A percentile compares a stretch with the other conserved stretches of the same genome.
Conservation (phyloP, 2,329 filamentous ascomycete species). For the Neurospora sp. region DNA sequence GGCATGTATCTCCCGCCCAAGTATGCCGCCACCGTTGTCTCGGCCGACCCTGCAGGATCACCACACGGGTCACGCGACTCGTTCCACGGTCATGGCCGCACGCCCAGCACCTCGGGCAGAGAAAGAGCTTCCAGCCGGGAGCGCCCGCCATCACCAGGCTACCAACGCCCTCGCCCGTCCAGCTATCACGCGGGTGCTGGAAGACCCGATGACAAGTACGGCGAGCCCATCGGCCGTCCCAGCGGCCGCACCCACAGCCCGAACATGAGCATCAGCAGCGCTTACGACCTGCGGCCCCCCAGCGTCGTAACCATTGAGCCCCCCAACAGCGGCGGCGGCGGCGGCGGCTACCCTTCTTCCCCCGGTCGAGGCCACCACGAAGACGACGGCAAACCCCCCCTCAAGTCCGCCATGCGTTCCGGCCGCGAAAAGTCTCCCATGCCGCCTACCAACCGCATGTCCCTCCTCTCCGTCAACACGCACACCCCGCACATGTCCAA, state of each 20-base stretch:
- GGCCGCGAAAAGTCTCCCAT: constrained; percentile 34
- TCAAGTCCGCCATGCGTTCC: constrained; percentile 24
- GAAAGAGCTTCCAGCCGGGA: constrained; percentile 20
- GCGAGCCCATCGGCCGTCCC: constrained; percentile 7
- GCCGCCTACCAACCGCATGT: constrained; percentile 41
- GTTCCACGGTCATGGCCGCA: constrained; percentile 11
- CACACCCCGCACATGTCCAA: constrained; percentile 26
- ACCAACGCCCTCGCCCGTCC: constrained; percentile 2
- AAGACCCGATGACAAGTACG: constrained; percentile 9
- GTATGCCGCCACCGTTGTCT: constrained; percentile 30
- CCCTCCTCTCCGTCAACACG: constrained; percentile 39
- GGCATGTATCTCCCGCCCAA: constrained; percentile 38
- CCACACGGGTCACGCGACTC: constrained; percentile 21
- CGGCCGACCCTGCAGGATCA: constrained; percentile 15
- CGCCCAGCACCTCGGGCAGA: constrained; percentile 12
- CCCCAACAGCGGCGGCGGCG: constrained; percentile 16
- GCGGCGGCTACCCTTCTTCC: constrained; percentile 23
- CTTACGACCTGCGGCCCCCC: constrained; percentile 16
- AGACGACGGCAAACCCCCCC: constrained; percentile 11
- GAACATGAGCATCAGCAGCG: constrained; percentile 26
- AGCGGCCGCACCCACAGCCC: constrained; percentile 18
- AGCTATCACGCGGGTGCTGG: not conserved
- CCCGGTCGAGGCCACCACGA: not conserved
- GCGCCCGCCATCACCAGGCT: constrained; percentile 18
- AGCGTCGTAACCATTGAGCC: constrained; percentile 35